Percentiles rank a stretch among this genome's conserved stretches.
Evolutionary conservation across 257 asterid genomes (phyloP).

Genomic region (Salvia rosmarinus): DNA sequence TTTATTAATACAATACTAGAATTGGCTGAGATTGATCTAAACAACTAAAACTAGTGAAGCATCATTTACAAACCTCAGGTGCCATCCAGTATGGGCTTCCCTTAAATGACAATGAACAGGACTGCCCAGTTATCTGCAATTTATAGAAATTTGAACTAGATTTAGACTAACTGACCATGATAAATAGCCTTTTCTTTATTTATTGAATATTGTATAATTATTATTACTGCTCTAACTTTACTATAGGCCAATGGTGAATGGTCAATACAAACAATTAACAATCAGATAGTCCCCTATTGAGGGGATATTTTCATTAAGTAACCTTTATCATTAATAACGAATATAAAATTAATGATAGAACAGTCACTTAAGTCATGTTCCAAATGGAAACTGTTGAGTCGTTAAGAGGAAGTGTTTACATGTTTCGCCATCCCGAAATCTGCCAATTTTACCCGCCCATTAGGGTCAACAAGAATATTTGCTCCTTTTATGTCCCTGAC

Average conservation of each 20-base stretch:
- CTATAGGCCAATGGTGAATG: neutral
- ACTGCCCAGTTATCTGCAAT: slow-evolving; percentile 59
- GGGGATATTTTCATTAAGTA: neutral
- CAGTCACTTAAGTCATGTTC: neutral
- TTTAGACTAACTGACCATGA: neutral
- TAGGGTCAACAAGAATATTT: slow-evolving; percentile 70
- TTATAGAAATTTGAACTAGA: slow-evolving; percentile 30
- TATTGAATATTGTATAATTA: neutral
- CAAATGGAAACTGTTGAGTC: slow-evolving; percentile 16
- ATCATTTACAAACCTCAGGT: slow-evolving; percentile 54
- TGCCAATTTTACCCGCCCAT: slow-evolving; percentile 70
- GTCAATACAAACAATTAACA: slow-evolving; percentile 3
- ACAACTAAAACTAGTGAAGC: slow-evolving; percentile 21
- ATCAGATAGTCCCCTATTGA: neutral
- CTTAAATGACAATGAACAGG: slow-evolving; percentile 56
- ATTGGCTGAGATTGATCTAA: slow-evolving; percentile 21
- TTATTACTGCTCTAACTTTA: neutral
- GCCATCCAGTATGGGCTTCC: slow-evolving; percentile 79
- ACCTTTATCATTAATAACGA: slow-evolving; percentile 2
- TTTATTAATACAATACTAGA: slow-evolving; percentile 18
- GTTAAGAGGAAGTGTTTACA: slow-evolving; percentile 41
- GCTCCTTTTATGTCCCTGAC: slow-evolving; percentile 75
- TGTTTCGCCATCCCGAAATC: slow-evolving; percentile 83
- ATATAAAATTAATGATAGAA: neutral
- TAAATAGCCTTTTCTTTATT: slow-evolving; percentile 9